phyloP scores from a whole-genome alignment of 768 basidiomycete genomes.

The Hygrophorus russula region DNA sequence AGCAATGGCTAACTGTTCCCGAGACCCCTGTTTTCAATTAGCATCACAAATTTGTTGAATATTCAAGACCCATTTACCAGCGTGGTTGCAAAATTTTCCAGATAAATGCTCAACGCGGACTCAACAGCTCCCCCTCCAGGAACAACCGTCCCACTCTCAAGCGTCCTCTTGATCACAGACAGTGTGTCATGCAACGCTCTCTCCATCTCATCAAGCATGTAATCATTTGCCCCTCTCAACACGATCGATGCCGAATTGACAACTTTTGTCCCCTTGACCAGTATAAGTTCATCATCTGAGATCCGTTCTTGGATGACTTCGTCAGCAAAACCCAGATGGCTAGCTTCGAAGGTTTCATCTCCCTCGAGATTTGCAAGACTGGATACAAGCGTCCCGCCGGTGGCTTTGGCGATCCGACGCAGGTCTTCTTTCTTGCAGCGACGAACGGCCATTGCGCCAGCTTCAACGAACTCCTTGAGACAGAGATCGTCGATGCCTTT shows the following conservation, averaged over 20 bases:
- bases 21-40: conserved; percentile 60
- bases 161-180: conserved; percentile 90
- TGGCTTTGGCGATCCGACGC: conserved; percentile 92
- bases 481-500: conserved; percentile 99
- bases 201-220: conserved; percentile 99
- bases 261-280: conserved; percentile 96
- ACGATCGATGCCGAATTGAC: conserved; percentile 91
- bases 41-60: not conserved
- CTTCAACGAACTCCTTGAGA: conserved; percentile 97
- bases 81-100: conserved; percentile 98
- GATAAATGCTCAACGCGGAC: conserved; percentile 90
- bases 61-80: conserved; percentile 44
- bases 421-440: conserved; percentile 97
- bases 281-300: conserved; percentile 95
- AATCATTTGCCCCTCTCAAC: conserved; percentile 94
- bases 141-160: conserved; percentile 92
- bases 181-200: conserved; percentile 89
- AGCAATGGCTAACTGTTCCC: conserved; percentile 98
- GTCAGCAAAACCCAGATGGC: conserved; percentile 83
- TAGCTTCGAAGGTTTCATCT: conserved; percentile 93
- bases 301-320: conserved; percentile 96
- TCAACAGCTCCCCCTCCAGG: conserved; percentile 98
- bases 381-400: conserved; percentile 87
- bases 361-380: conserved; percentile 94
- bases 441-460: conserved; percentile 97